Base-by-base conservation (phyloP, 140 eudicot species). In the Cichorium intybus region DNA sequence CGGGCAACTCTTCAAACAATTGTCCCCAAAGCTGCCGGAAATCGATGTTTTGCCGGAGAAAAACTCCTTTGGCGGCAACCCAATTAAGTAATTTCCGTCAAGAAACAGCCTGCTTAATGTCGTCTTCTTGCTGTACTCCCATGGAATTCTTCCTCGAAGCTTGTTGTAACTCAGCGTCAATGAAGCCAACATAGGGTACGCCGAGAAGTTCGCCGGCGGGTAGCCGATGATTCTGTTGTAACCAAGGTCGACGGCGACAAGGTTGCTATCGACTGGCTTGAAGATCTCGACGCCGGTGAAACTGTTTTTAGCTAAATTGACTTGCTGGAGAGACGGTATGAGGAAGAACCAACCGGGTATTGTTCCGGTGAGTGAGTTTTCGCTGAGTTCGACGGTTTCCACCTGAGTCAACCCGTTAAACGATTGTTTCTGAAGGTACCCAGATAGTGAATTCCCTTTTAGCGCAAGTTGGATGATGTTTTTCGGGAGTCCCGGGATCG, bases 11-110 rank as follows among this genome's bases (percentile, higher is more conserved):
- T 52, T 64, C 50, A 92, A 67, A 70, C 98, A 92, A 52, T 92
- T 92, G 84, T 92, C 95, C 49, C 98, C 98, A 55, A 92, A 73
- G 68, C 95, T 92, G 41, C 98, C 98, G 72, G 98, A 69, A 12
- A 90, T 74, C 9, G 71, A 33, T 39, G 70, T 20, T 11, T 64
- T 56, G 10, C 85, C 91, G 82, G 85, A 33, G 60, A 92, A 80
- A 10, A 88, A 76, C 53, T 71, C 98, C 37, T 66, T 75, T 72
- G 96, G 84, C 71, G 98, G 84, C 69, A 74, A 74, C 68, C 95
- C 95, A 28, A 75, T 88, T 43, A 92, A 61, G 78, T 12, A 92
- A 68, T 92, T 92, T 15, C 98, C 98, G 26, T 92, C 98, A 10
- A 92, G 95, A 60, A 60, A 92, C 72, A 92, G 37, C 49, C 98